phyloP scores from a whole-genome alignment of 192 early-diverging fungal genomes.

The Rhizoclosmatium sp. region DNA sequence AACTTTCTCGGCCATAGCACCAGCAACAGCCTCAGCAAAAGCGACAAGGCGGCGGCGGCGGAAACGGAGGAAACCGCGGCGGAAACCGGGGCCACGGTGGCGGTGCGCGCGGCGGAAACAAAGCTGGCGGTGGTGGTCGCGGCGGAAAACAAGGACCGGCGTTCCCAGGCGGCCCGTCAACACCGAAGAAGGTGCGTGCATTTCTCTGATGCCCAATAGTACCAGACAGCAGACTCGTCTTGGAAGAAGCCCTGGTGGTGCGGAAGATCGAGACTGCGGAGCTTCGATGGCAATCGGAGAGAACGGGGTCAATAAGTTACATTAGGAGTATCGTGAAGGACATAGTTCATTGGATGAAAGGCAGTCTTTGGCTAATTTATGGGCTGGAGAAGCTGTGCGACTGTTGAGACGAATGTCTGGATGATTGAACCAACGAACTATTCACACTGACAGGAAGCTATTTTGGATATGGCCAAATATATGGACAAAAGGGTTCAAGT shows the following conservation, averaged over 20 bases:
- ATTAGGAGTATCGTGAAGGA: no score
- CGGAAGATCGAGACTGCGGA: no score
- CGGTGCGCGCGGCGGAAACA: conserved; percentile 54
- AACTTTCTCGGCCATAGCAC: not conserved
- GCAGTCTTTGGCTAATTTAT: no score
- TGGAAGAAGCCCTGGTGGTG: no score
- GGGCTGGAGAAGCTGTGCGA: no score
- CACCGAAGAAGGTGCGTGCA: conserved; percentile 28
- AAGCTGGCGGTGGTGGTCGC: conserved; percentile 61
- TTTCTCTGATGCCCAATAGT: not conserved
- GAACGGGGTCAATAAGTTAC: no score
- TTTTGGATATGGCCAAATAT: conserved; percentile 94
- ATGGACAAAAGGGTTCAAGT: conserved; percentile 90
- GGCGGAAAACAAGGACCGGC: conserved; percentile 46
- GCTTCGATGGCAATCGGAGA: no score
- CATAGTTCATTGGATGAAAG: no score
- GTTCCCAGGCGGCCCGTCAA: conserved; percentile 33
- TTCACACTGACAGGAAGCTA: conserved; percentile 71
- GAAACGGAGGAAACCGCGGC: conserved; percentile 16
- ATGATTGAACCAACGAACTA: conserved; percentile 7
- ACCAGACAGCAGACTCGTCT: no score
- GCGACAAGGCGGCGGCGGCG: conserved; percentile 3
- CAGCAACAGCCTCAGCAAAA: not conserved
- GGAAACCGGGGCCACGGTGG: conserved; percentile 45
- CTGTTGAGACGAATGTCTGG: no score